Percentiles rank a stretch among this genome's conserved stretches.
Evolutionary conservation across 2,329 filamentous ascomycete genomes (phyloP).

Genomic region (Chaetomium sp.): DNA sequence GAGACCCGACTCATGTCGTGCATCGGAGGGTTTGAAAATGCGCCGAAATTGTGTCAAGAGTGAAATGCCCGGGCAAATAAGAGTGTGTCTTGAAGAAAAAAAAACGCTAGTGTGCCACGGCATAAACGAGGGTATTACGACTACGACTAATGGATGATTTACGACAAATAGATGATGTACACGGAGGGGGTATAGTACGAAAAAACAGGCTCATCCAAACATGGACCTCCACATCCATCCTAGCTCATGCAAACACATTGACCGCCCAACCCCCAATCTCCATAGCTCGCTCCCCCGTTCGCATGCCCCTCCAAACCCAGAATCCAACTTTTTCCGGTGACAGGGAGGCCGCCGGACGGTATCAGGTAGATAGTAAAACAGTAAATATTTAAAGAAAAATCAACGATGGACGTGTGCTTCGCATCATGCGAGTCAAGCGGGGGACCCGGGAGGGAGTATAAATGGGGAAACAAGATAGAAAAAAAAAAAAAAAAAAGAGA

Average conservation of each 20-base stretch:
- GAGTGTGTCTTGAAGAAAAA: background rate
- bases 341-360: background rate
- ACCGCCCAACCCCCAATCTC: background rate
- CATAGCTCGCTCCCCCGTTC: background rate
- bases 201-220: slow-evolving; percentile 4
- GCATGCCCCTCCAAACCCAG: background rate
- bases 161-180: slow-evolving; percentile 6
- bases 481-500: background rate
- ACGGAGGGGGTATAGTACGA: slow-evolving; percentile 18
- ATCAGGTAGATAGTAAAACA: background rate
- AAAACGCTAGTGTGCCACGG: background rate
- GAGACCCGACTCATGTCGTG: background rate
- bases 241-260: background rate
- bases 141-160: slow-evolving; percentile 9
- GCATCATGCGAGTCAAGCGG: background rate
- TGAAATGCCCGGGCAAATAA: background rate
- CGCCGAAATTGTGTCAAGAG: background rate
- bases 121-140: slow-evolving; percentile 15
- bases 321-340: background rate
- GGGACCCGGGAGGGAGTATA: no score
- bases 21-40: background rate
- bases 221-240: background rate
- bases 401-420: background rate
- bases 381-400: background rate
- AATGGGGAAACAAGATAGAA: no score